phyloP scores from a whole-genome alignment of 2,329 filamentous ascomycete genomes.

The Penicillium sp. region DNA sequence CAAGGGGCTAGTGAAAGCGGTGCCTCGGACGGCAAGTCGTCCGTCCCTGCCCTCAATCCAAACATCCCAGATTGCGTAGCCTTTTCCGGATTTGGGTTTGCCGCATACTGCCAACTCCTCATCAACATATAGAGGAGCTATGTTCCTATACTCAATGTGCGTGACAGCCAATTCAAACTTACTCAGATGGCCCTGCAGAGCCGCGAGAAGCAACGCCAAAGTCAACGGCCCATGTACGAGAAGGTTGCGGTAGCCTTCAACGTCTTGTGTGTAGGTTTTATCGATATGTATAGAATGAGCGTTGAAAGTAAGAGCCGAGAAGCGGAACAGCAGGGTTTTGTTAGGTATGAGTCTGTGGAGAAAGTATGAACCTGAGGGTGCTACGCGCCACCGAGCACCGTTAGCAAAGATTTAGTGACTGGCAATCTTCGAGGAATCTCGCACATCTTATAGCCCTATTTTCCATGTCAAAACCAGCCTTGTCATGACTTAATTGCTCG shows the following conservation, averaged over 20 bases:
- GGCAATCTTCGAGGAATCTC: too few relatives aligned
- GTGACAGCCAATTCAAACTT: slow-evolving; percentile 36
- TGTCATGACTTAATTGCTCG: too few relatives aligned
- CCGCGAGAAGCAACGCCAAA: slow-evolving; percentile 64
- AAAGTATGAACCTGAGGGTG: too few relatives aligned
- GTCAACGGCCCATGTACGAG: slow-evolving; percentile 82
- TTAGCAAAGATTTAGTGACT: too few relatives aligned
- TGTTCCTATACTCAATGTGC: slow-evolving; percentile 66
- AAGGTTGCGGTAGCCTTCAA: slow-evolving; percentile 65
- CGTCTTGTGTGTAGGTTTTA: slow-evolving; percentile 55
- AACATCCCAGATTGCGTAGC: slow-evolving; percentile 47
- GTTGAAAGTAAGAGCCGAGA: slow-evolving; percentile 84
- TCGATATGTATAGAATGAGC: slow-evolving; percentile 86
- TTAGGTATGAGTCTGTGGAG: slow-evolving; percentile 56
- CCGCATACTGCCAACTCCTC: slow-evolving; percentile 65
- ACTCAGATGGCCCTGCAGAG: slow-evolving; percentile 51
- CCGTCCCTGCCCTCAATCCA: slow-evolving; percentile 58
- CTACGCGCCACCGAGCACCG: too few relatives aligned
- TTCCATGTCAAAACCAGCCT: too few relatives aligned
- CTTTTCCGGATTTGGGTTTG: slow-evolving; percentile 41
- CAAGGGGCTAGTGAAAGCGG: too few relatives aligned
- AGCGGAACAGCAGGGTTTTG: slow-evolving; percentile 69
- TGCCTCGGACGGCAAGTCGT: slow-evolving; percentile 57
- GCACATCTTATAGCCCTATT: slow-evolving; percentile 22
- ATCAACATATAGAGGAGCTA: slow-evolving; percentile 68